A percentile compares a stretch with the other conserved stretches of the same genome.
Evolutionary conservation across 2,329 filamentous ascomycete genomes (phyloP).

Genomic region (Aspergillus intermedius): DNA sequence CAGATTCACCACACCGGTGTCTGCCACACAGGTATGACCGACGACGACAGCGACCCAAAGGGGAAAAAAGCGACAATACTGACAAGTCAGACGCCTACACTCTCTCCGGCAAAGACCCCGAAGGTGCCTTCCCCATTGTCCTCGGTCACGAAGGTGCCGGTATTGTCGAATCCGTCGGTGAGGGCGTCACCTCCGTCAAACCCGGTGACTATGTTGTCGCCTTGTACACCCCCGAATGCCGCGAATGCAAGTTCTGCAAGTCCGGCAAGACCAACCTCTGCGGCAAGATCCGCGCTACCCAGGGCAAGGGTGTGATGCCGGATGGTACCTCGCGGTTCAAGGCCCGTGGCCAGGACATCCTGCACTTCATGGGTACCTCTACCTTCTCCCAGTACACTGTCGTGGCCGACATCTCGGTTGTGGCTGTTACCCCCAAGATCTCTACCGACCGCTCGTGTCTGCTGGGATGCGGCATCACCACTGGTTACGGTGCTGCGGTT

Average conservation of each 20-base stretch:
- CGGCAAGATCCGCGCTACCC: constrained; percentile 95
- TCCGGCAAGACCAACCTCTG: constrained; percentile 99
- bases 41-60: no score
- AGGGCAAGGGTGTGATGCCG: constrained; percentile 94
- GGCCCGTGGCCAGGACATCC: constrained; percentile 87
- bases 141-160: constrained; percentile 88
- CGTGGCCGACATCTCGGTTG: constrained; percentile 95
- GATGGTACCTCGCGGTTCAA: constrained; percentile 93
- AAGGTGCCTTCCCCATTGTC: constrained; percentile 85
- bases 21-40: constrained; percentile 78
- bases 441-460: constrained; percentile 95
- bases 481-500: constrained; percentile 89
- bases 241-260: constrained; percentile 99
- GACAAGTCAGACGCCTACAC: constrained; percentile 71
- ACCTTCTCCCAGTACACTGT: constrained; percentile 99
- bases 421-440: constrained; percentile 82
- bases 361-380: constrained; percentile 99
- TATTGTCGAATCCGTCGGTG: constrained; percentile 86
- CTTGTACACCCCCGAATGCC: constrained; percentile 92
- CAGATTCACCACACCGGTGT: constrained; percentile 97
- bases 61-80: neutral
- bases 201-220: constrained; percentile 84
- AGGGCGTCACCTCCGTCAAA: constrained; percentile 93
- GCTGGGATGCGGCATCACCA: constrained; percentile 96
- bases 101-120: constrained; percentile 91